Evolutionary conservation across 1,284 basidiomycete genomes (phyloP), one percentile per base, ranked within the genome.

Genomic region (Cryptococcus sp.): DNA sequence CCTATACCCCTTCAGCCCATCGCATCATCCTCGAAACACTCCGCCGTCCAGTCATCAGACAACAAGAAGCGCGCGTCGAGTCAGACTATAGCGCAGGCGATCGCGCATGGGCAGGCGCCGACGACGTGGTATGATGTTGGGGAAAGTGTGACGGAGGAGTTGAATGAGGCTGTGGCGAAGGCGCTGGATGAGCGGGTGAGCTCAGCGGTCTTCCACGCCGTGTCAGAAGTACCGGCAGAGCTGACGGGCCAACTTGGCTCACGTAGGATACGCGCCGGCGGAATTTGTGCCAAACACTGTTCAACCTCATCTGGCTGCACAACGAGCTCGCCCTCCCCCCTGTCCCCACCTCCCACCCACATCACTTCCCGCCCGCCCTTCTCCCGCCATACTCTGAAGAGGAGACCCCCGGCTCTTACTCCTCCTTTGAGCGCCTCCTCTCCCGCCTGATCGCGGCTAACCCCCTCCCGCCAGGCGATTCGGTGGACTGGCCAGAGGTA

Each of bases 301-400:
- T 68, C 57, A 68, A 73, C 46, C 62, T 78, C 3, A 60, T 66
- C 8, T 77, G 69, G 65, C 61, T 73, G 21, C 73, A 74, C 53
- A 50, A 55, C 49, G 77, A 78, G 55, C 68, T 78, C 15, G 63
- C 60, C 11, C 59, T 78, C 15, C 72, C 72, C 1, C 61, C 70
- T 0, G 48, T 74, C 2, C 65, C 66, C 11, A 49, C 59, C 2
- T 58, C 64, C 1, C 53, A 53, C 20, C 63, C 65, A 20, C 64
- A 69, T 53, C 56, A 62, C 24, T 65, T 75, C 46, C 71, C 72
- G 2, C 23, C 55, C 12, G 60, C 69, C 15, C 63, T 77, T 6
- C 48, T 73, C 9, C 71, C 72, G 0, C 49, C 63, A 0, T 37
- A 52, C 2, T 21, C 40, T 0, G 57, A 54, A 11, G 71, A 72